Conservation (phyloP, 2,329 filamentous ascomycete species). For the Rhinocladiella mackenziei region DNA sequence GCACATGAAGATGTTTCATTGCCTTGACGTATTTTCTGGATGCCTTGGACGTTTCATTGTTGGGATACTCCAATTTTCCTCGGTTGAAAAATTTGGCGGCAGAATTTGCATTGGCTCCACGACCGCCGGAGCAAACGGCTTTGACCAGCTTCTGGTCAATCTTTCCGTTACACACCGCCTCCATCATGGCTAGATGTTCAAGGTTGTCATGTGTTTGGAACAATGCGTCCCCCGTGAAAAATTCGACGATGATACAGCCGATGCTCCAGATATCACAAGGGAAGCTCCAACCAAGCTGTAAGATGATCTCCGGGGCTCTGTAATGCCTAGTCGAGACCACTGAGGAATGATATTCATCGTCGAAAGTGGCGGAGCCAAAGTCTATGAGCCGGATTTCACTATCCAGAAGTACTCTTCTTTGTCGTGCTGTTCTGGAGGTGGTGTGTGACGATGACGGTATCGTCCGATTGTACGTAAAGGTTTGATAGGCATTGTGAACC, state of each 20-base stretch:
- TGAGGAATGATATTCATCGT: constrained; percentile 65
- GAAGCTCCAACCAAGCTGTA: constrained; percentile 65
- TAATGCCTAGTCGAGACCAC: constrained; percentile 66
- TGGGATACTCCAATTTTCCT: constrained; percentile 60
- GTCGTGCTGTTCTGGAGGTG: constrained; percentile 55
- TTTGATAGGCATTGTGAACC: constrained; percentile 62
- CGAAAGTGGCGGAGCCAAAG: constrained; percentile 64
- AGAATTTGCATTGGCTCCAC: constrained; percentile 49
- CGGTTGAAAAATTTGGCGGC: constrained; percentile 57
- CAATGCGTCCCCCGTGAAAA: constrained; percentile 64
- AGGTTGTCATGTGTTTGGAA: constrained; percentile 67
- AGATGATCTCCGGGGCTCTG: constrained; percentile 63
- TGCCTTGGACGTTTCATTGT: constrained; percentile 58
- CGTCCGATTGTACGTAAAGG: constrained; percentile 65
- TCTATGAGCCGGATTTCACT: constrained; percentile 65
- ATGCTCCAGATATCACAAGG: constrained; percentile 68
- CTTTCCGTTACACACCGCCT: constrained; percentile 55
- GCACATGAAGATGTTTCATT: constrained; percentile 61
- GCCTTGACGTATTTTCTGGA: constrained; percentile 64
- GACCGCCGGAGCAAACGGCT: constrained; percentile 48
- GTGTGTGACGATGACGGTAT: constrained; percentile 62
- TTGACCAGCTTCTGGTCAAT: constrained; percentile 54
- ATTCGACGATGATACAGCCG: constrained; percentile 64
- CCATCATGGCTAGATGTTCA: constrained; percentile 68
- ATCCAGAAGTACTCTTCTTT: constrained; percentile 60